phyloP scores from a whole-genome alignment of 2,329 filamentous ascomycete genomes.

The Phyllosticta citriasiana region DNA sequence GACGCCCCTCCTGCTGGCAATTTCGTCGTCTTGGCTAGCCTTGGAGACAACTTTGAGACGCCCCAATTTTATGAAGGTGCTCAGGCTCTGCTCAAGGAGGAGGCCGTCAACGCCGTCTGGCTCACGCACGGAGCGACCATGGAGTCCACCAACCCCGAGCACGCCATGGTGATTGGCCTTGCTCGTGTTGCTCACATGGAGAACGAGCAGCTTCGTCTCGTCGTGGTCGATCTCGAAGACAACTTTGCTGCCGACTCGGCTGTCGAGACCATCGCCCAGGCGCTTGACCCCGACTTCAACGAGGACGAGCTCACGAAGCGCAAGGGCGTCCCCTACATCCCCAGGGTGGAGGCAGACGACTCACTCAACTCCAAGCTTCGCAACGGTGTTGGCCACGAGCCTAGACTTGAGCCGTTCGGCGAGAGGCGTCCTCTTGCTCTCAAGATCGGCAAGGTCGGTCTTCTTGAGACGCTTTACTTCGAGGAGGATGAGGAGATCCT shows the following conservation, averaged over 20 bases:
- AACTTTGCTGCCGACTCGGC: background rate
- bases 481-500: background rate
- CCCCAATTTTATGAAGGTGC: background rate
- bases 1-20: background rate
- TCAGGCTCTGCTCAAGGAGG: background rate
- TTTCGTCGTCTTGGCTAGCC: background rate
- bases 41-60: background rate
- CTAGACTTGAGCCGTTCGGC: background rate
- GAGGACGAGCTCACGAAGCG: slow-evolving; percentile 1
- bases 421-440: background rate
- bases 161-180: background rate
- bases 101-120: background rate
- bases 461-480: background rate
- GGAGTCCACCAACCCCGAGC: background rate
- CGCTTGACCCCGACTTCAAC: too few relatives aligned
- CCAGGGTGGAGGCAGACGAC: background rate
- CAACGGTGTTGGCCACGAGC: background rate
- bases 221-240: background rate
- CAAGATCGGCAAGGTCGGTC: background rate
- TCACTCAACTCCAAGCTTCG: background rate
- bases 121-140: background rate
- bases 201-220: background rate
- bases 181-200: background rate
- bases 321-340: background rate
- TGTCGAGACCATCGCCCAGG: background rate